phyloP scores from a whole-genome alignment of 1,284 basidiomycete genomes.

The Ustanciosporium gigantosporum region DNA sequence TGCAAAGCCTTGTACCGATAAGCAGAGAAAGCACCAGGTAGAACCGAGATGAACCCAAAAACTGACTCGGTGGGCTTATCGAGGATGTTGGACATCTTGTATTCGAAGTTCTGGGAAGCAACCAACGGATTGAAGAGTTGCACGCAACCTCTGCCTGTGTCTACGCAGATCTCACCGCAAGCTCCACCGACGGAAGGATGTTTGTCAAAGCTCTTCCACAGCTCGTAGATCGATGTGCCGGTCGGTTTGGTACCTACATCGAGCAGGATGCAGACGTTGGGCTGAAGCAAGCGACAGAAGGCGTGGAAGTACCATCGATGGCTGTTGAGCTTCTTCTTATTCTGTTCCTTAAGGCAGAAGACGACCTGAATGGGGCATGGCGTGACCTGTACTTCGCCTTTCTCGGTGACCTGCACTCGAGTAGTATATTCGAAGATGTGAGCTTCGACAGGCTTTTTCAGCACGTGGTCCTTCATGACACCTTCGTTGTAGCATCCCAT shows the following conservation, averaged over 20 bases:
- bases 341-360: conserved; percentile 59
- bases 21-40: conserved; percentile 91
- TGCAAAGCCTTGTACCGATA: conserved; percentile 78
- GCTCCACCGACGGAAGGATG: conserved; percentile 93
- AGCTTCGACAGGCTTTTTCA: conserved; percentile 83
- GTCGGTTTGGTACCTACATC: conserved; percentile 91
- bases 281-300: conserved; percentile 62
- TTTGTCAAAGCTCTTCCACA: conserved; percentile 97
- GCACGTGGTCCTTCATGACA: conserved; percentile 87
- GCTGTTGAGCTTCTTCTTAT: conserved; percentile 57
- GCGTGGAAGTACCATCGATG: conserved; percentile 61
- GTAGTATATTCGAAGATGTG: conserved; percentile 96
- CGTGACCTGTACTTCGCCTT: conserved; percentile 65
- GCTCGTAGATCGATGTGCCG: conserved; percentile 73
- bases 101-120: conserved; percentile 64
- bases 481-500: conserved; percentile 68
- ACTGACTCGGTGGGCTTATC: conserved; percentile 68
- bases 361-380: conserved; percentile 62
- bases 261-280: conserved; percentile 89
- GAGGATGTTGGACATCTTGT: conserved; percentile 57
- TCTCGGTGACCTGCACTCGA: conserved; percentile 87
- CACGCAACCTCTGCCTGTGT: conserved; percentile 74
- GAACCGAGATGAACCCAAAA: conserved; percentile 89
- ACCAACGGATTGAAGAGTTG: conserved; percentile 72
- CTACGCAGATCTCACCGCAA: conserved; percentile 89